These are phyloP conservation scores for Pseudoneurospora amorphoporcata DNA, from an alignment of 495 filamentous ascomycete species.

Conservation along the genomic window DNA sequence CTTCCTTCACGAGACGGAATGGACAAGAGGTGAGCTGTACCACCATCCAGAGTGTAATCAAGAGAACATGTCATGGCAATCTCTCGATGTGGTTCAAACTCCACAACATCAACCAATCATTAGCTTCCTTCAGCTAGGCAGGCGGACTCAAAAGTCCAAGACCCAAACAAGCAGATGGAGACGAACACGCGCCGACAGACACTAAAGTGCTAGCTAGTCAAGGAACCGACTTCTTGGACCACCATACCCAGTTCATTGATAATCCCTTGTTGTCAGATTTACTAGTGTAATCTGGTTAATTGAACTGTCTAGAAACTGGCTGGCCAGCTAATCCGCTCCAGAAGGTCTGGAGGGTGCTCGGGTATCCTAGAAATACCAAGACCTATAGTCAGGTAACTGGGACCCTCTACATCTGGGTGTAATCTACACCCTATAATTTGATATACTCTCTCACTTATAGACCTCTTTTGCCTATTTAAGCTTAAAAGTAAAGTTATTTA, in stretches of 20 bases:
- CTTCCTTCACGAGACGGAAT: not conserved
- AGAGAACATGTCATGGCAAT: not conserved
- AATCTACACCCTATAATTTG: too few species aligned
- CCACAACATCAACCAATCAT: not conserved
- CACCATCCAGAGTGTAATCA: not conserved
- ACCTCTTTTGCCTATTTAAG: too few species aligned
- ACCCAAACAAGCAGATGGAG: not conserved
- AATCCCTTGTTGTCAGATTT: not conserved
- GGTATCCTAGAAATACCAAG: too few species aligned
- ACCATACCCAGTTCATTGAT: not conserved
- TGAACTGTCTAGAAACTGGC: too few species aligned
- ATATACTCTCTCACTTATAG: too few species aligned
- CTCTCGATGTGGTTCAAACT: not conserved
- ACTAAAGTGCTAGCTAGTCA: not conserved
- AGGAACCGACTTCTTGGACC: not conserved
- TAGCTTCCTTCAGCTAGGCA: not conserved
- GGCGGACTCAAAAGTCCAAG: not conserved
- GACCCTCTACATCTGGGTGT: too few species aligned
- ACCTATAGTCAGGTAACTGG: too few species aligned
- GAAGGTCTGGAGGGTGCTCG: too few species aligned
- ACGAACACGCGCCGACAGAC: not conserved
- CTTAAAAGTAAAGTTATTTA: too few species aligned
- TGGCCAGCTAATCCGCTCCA: too few species aligned
- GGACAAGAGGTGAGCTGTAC: not conserved
- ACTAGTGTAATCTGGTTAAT: too few species aligned